Evolutionary conservation across 352 stramenopile species (phyloP).

Genomic region (Phytophthora pseudosyringae): DNA sequence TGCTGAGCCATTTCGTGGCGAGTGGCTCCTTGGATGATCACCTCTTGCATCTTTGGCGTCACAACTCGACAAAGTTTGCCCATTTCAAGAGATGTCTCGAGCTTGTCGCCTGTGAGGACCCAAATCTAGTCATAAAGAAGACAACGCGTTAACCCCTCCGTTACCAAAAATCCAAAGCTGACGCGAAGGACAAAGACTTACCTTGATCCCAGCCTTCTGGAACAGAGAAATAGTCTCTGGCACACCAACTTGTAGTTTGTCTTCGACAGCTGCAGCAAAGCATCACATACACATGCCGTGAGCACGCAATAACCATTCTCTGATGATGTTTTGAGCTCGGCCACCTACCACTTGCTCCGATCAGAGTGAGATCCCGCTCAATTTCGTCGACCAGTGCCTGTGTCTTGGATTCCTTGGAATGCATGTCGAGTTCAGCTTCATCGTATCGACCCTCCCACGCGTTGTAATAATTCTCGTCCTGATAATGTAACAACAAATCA

Average conservation of each 20-base stretch:
- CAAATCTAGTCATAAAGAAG: conserved; percentile 67
- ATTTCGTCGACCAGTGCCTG: conserved; percentile 74
- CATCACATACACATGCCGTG: not conserved
- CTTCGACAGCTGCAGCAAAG: conserved; percentile 91
- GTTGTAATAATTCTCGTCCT: conserved; percentile 78
- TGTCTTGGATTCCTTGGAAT: conserved; percentile 64
- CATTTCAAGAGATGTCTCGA: conserved; percentile 99
- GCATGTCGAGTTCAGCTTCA: conserved; percentile 77
- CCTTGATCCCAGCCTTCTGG: conserved; percentile 95
- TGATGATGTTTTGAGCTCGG: not conserved
- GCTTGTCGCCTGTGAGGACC: conserved; percentile 97
- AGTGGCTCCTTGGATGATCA: conserved; percentile 56
- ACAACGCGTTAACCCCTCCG: not conserved
- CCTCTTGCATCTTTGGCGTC: conserved; percentile 82
- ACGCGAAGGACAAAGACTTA: conserved; percentile 44
- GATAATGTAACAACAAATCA: no score
- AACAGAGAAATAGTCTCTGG: conserved; percentile 92
- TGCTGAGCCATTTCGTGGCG: conserved; percentile 57
- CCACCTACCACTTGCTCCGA: conserved; percentile 83
- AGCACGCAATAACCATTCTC: not conserved
- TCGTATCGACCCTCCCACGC: conserved; percentile 70
- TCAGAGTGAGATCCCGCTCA: conserved; percentile 82
- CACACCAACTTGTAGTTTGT: conserved; percentile 97
- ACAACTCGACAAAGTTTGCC: conserved; percentile 91
- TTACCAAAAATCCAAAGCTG: no score